Evolutionary conservation across 2,329 filamentous ascomycete species (phyloP).

Genomic region (Hirsutella rhossiliensis): DNA sequence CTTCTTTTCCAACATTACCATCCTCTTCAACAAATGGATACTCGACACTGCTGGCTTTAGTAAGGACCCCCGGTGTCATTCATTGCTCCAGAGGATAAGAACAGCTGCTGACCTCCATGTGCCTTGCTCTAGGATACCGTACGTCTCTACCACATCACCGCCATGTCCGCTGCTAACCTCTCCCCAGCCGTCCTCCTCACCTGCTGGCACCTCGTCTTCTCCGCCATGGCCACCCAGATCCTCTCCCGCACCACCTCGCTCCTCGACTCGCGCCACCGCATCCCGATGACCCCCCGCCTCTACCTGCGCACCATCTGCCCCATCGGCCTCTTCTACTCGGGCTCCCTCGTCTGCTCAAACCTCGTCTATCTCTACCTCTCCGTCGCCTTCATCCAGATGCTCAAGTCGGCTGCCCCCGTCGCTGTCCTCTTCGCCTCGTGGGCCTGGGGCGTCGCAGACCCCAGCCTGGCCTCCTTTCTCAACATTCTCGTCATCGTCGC

Average conservation of each 20-base stretch:
- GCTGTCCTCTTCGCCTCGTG: conserved; percentile 55
- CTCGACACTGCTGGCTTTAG: conserved; percentile 64
- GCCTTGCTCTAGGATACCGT: conserved; percentile 9
- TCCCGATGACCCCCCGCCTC: conserved; percentile 47
- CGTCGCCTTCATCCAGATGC: conserved; percentile 60
- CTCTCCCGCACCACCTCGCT: conserved; percentile 51
- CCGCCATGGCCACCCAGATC: conserved; percentile 52
- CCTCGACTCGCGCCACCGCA: conserved; percentile 49
- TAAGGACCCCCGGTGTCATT: too few relatives aligned
- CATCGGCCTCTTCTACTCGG: conserved; percentile 54
- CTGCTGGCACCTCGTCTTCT: conserved; percentile 57
- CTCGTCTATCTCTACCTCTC: conserved; percentile 56
- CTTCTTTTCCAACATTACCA: conserved; percentile 70
- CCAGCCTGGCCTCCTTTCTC: conserved; percentile 28
- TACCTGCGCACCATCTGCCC: conserved; percentile 53
- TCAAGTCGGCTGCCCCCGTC: conserved; percentile 57
- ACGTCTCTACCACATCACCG: conserved; percentile 3
- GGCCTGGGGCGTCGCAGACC: conserved; percentile 39
- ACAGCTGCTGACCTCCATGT: background rate
- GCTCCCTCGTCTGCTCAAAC: conserved; percentile 55
- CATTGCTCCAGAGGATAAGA: too few relatives aligned
- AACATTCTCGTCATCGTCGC: conserved; percentile 40
- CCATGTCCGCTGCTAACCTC: background rate
- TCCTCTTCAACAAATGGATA: conserved; percentile 89
- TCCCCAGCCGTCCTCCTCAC: conserved; percentile 42